A percentile compares a stretch with the other conserved stretches of the same genome.
phyloP scores from a whole-genome alignment of 2,329 filamentous ascomycete species.

The Aspergillus caelatus region DNA sequence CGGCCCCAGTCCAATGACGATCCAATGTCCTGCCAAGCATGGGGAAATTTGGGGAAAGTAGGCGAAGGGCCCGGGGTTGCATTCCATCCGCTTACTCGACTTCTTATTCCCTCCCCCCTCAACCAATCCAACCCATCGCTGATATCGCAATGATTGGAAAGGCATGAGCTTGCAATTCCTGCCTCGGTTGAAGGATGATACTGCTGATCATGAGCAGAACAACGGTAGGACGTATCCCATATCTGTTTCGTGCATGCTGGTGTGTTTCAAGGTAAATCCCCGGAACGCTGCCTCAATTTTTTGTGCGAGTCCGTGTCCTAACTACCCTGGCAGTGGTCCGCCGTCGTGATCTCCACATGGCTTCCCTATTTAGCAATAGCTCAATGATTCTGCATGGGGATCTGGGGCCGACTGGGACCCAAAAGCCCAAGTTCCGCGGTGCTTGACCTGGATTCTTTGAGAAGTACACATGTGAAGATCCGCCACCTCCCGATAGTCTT shows the following conservation, averaged over 20 bases:
- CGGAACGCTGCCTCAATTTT: background rate
- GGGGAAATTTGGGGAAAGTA: constrained; percentile 21
- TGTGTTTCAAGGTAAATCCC: background rate
- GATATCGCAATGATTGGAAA: background rate
- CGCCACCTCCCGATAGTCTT: constrained; percentile 6
- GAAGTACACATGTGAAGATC: constrained; percentile 17
- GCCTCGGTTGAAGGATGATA: background rate
- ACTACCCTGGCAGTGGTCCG: constrained; percentile 3
- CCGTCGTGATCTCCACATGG: background rate
- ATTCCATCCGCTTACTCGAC: background rate
- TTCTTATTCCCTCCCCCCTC: background rate
- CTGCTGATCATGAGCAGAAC: background rate
- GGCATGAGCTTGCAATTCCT: background rate
- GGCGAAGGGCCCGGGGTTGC: constrained; percentile 4
- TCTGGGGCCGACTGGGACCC: background rate
- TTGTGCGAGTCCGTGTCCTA: background rate
- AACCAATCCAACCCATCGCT: background rate
- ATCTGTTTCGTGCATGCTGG: background rate
- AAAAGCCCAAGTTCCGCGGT: constrained; percentile 15
- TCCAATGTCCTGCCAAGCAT: constrained; percentile 14
- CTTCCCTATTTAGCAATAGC: constrained; percentile 10
- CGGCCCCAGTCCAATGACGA: constrained; percentile 12
- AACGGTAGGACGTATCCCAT: background rate
- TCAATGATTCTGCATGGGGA: constrained; percentile 6
- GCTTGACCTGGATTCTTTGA: constrained; percentile 6